Base-by-base conservation (phyloP, 73 alveolate genomes). In the Paramecium pentaurelia region DNA sequence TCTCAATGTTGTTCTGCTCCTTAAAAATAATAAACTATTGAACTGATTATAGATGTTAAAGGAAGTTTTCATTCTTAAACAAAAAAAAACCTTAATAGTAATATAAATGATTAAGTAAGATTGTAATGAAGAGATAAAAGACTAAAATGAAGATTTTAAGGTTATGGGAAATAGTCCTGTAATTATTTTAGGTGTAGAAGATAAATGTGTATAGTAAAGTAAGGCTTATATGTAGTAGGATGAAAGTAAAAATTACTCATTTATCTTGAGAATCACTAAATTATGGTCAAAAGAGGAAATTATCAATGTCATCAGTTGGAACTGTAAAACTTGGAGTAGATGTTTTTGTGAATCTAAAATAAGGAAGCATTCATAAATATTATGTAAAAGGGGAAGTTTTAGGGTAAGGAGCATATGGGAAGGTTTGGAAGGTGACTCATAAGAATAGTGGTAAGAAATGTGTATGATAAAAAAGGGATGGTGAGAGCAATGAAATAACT, bases 401-500 rank as follows among this genome's bases (percentile, higher is more conserved):
- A 25, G 85, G 85, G 7, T 16, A 68, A 37, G 85, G 85, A 68
- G 51, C 85, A 8, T 68, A 68, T 25, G 85, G 85, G 32, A 68
- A 68, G 44, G 85, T 68, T 28, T 68, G 85, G 85, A 68, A 68
- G 12, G 85, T 68, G 18, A 68, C 85, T 68, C 85, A 68, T 25
- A 68, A 68, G 32, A 68, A 20, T 8, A 68, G 47, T 20, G 85
- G 85, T 68, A 68, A 1, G 34, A 14, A n/a, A 68, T 20, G 18
- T 20, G 12, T 68, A 1, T 83, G 51, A 36, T 44, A 3, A 25
- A 51, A 30, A 10, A 86, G 93, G 93, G 9, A 64, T 86, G n/a
- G 77, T 51, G n/a, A 86, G 93, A 86, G 93, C 93, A 32, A 86
- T 86, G 93, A 86, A 86, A 58, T 36, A 64, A 3, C 22, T 86